phyloP scores from a whole-genome alignment of 78 protist species.

The Diacronema lutheri region DNA sequence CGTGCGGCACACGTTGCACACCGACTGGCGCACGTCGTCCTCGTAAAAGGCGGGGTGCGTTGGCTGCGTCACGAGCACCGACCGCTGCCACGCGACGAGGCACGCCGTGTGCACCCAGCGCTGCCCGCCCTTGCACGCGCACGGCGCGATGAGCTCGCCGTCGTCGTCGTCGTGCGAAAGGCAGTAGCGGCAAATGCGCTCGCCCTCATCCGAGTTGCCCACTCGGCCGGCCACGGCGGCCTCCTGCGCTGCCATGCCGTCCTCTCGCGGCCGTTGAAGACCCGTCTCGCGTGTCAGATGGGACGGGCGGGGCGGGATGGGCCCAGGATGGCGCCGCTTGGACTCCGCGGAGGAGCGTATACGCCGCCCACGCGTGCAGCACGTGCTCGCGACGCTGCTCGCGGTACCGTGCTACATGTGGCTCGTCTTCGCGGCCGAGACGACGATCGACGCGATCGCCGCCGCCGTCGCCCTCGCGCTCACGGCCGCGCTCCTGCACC shows the following conservation, averaged over 20 bases:
- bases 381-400: too few species aligned
- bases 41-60: constrained; percentile 6
- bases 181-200: not conserved
- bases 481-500: too few species aligned
- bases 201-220: not conserved
- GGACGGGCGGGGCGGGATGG: too few species aligned
- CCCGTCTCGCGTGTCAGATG: too few species aligned
- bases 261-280: not conserved
- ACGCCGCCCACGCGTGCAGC: too few species aligned
- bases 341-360: too few species aligned
- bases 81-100: constrained; percentile 12
- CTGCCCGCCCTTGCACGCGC: not conserved
- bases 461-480: too few species aligned
- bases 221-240: too few species aligned
- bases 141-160: not conserved
- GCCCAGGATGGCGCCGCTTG: too few species aligned
- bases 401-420: too few species aligned
- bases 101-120: not conserved
- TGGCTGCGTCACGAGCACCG: constrained; percentile 22
- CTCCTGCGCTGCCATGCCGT: not conserved
- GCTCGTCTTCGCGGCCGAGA: too few species aligned
- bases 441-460: too few species aligned
- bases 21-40: not conserved
- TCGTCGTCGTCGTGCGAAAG: not conserved
- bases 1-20: not conserved